phyloP scores from a whole-genome alignment of 768 basidiomycete genomes.

The Suillus subalutaceus region DNA sequence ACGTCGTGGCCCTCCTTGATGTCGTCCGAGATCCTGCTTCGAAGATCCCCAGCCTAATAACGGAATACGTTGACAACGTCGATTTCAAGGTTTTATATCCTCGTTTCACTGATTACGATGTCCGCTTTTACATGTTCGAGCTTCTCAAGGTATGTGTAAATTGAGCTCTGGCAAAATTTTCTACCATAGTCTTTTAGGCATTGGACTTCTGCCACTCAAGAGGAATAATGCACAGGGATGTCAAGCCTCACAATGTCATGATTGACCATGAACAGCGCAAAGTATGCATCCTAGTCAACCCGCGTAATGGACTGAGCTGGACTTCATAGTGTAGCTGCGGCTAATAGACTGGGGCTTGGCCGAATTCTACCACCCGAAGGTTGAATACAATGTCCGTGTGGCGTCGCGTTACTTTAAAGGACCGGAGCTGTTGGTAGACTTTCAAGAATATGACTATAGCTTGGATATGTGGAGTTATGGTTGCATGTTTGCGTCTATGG shows the following conservation, averaged over 20 bases:
- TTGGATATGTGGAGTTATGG: constrained; percentile 99
- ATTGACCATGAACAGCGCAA: constrained; percentile 97
- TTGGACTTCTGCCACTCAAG: constrained; percentile 98
- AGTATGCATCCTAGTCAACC: constrained; percentile 44
- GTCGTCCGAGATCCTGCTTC: constrained; percentile 95
- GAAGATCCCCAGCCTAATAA: constrained; percentile 95
- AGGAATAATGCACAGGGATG: constrained; percentile 98
- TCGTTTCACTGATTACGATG: constrained; percentile 93
- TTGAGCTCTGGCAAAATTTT: constrained; percentile 11
- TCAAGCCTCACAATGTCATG: constrained; percentile 99
- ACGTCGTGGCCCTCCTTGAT: constrained; percentile 90
- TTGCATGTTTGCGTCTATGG: constrained; percentile 99
- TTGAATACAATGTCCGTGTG: constrained; percentile 97
- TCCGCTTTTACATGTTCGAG: constrained; percentile 96
- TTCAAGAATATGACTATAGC: constrained; percentile 98
- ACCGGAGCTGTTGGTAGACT: constrained; percentile 94
- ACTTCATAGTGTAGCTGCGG: constrained; percentile 61
- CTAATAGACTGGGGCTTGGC: constrained; percentile 99
- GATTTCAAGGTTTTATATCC: constrained; percentile 98
- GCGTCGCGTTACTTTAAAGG: constrained; percentile 99
- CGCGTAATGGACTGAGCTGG: constrained; percentile 8
- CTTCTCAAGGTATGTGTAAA: constrained; percentile 73
- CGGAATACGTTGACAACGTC: constrained; percentile 97
- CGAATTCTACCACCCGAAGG: constrained; percentile 97
- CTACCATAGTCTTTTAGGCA: constrained; percentile 51